Base-by-base conservation (phyloP, 2,329 filamentous ascomycete species). In the Calonectria multiphialidica region DNA sequence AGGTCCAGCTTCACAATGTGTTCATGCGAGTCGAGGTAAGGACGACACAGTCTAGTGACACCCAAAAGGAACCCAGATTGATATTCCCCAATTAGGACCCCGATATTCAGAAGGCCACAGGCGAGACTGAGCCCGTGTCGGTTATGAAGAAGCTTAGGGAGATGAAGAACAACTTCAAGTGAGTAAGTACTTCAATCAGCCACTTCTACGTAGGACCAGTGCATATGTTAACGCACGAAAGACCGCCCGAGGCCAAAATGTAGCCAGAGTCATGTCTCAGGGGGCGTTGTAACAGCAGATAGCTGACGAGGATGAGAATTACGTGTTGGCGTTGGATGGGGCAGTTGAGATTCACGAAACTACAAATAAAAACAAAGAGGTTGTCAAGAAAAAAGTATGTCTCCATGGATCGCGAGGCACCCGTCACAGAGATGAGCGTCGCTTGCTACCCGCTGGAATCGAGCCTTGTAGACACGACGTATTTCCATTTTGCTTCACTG, bases 21-120 rank as follows among this genome's bases (percentile, higher is more conserved):
- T 99, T 99, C 81, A 98, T 99, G 97, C 90, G 94, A 77, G 89
- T 97, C 42, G 88, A 93, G 78, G 94, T 95, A 86, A 87, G 91
- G 13, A 57, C 25, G 84, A 8, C 9, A 47, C 9, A 0, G 15
- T 21, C 37, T 9, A 12, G 9, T 47, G n/a, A 3, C 28, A 16
- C 9, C 37, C 16, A 23, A 15, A 44, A 28, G 50, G 35, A 70
- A 42, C 45, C 70, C 49, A 5, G 23, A 10, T 35, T 70, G 18
- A 40, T 18, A 7, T 23, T 18, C 21, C 49, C 40, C 55, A 9
- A 55, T 30, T 68, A 95, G 90, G 96, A 98, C 78, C 94, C 95
- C 0, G 90, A 90, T 73, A 93, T 99, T 66, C 95, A 97, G 81
- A 94, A 95, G 84, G 93, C 90, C 13, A 97, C 95, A 0, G 95